Evolutionary conservation across 345 rosid genomes (phyloP).

Genomic region (Garcia nutans): DNA sequence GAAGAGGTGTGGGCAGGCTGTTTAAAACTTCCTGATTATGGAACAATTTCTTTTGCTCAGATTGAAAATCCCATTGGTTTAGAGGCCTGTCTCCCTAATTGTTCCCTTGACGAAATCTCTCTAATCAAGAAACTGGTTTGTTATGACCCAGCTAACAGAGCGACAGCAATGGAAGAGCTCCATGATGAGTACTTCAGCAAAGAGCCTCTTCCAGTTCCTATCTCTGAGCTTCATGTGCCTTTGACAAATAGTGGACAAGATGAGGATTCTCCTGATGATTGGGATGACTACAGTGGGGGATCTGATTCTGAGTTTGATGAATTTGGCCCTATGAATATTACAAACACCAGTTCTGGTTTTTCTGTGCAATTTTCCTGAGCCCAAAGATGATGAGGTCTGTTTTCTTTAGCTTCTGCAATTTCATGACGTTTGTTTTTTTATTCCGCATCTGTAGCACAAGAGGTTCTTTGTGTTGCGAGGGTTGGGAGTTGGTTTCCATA

Average conservation of each 20-base stretch:
- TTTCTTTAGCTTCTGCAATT: neutral
- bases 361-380: conserved; percentile 53
- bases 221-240: conserved; percentile 68
- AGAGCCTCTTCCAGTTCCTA: conserved; percentile 73
- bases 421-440: too few species aligned
- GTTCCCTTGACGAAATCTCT: conserved; percentile 55
- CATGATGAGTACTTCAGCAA: conserved; percentile 67
- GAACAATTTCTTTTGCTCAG: conserved; percentile 67
- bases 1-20: conserved; percentile 82
- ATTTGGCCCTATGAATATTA: conserved; percentile 52
- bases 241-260: conserved; percentile 46
- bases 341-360: conserved; percentile 54
- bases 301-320: conserved; percentile 41
- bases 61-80: conserved; percentile 68
- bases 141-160: conserved; percentile 76
- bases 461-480: too few species aligned
- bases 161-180: conserved; percentile 69
- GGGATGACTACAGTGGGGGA: conserved; percentile 21
- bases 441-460: too few species aligned
- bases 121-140: conserved; percentile 69
- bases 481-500: too few species aligned
- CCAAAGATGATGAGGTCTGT: neutral
- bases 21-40: conserved; percentile 72
- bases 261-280: conserved; percentile 43
- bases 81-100: conserved; percentile 50